Percentiles rank a stretch among this genome's conserved stretches.
phyloP scores from a whole-genome alignment of 768 basidiomycete genomes.

The Xanthoconium purpureum region DNA sequence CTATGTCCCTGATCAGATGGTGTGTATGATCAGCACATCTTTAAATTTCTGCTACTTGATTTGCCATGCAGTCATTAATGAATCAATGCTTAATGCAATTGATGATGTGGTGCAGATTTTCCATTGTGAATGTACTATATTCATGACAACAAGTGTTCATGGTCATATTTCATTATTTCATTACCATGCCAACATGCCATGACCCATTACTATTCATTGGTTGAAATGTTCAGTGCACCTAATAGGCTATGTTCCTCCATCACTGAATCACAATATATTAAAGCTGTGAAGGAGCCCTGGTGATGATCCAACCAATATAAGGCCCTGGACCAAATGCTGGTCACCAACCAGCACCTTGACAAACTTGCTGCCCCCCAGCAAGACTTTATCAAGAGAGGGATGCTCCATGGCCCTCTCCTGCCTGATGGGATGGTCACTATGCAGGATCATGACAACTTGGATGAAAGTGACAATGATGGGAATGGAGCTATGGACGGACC shows the following conservation, averaged over 20 bases:
- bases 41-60: not conserved
- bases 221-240: not conserved
- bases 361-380: not conserved
- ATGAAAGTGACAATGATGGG: not conserved
- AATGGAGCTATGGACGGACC: not conserved
- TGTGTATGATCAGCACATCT: not conserved
- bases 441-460: not conserved
- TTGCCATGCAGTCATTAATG: not conserved
- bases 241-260: not conserved
- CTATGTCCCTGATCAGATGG: not conserved
- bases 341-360: not conserved
- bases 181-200: conserved; percentile 35
- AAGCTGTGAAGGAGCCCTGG: not conserved
- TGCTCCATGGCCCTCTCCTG: too few species aligned
- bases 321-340: not conserved
- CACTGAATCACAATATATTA: not conserved
- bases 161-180: conserved; percentile 7
- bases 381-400: not conserved
- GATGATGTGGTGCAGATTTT: not conserved
- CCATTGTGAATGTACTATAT: not conserved
- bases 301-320: not conserved
- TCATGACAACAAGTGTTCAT: not conserved
- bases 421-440: too few species aligned
- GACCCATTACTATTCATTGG: conserved; percentile 21
- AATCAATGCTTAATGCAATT: not conserved